Base-by-base conservation (phyloP, 331 rosid genomes). In the Rosa hybrid region DNA sequence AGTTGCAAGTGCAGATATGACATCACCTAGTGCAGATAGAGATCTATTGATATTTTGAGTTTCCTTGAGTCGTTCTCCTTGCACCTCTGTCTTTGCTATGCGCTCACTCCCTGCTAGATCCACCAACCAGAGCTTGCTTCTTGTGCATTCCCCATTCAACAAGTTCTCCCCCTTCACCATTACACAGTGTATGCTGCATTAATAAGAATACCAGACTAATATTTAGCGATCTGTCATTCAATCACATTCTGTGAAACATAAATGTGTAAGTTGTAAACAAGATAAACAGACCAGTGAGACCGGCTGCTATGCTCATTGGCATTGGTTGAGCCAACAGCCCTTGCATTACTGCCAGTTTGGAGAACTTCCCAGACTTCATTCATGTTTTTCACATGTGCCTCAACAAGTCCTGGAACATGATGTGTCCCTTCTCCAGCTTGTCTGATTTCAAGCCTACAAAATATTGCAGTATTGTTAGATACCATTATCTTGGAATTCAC, bases 81-180 rank as follows among this genome's bases (percentile, higher is more conserved):
- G 99, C 34, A 95, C 99, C 85, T 95, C 99, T 81, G 97, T 88
- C 87, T 91, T 95, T 1, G 97, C 96, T 20, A 93, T 86, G 83
- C 98, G 89, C 85, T 95, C 99, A 12, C 99, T 95, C 54, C 99
- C 98, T 12, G 99, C 99, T 53, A 95, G 87, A 83, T 95, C 99
- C 82, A 95, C 98, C 85, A 95, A 72, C 99, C 99, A 95, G 27
- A 95, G 78, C 86, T 95, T 93, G 92, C 99, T 95, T 77, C 91
- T 89, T 20, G 96, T 93, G 86, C 94, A 89, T 79, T 95, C 99
- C 39, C 99, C 99, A 82, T 81, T 87, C 81, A 95, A 84, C 88
- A 95, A 73, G 84, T 93, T 91, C 83, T 91, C 96, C 21, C 99
- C 99, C 88, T 91, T 95, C 84, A 95, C 98, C 98, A 91, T 91